phyloP scores from a whole-genome alignment of 192 early-diverging fungal species.

The Backusella liffmaniae region DNA sequence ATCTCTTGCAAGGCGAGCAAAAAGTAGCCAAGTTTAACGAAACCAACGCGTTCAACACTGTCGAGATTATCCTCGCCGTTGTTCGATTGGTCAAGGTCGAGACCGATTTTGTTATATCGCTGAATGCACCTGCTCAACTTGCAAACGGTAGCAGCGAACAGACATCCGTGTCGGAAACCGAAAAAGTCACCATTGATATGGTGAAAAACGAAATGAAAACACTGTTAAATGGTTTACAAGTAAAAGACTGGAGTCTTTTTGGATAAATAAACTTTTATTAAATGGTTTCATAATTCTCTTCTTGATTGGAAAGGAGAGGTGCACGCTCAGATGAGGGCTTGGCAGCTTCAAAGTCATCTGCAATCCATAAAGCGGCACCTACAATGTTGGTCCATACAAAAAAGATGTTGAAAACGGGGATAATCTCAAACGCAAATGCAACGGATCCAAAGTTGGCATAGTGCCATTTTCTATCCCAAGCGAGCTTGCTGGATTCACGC shows the following conservation, averaged over 20 bases:
- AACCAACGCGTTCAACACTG: constrained; percentile 51
- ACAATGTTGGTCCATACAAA: constrained; percentile 72
- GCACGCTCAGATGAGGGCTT: neutral
- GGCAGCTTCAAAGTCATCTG: constrained; percentile 45
- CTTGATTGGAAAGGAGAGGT: neutral
- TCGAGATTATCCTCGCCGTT: constrained; percentile 70
- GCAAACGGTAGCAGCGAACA: constrained; percentile 46
- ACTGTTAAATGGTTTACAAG: constrained; percentile 40
- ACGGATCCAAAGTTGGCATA: constrained; percentile 42
- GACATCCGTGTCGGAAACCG: constrained; percentile 15
- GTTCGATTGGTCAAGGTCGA: constrained; percentile 63
- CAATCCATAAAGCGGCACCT: constrained; percentile 62
- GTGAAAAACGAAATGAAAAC: constrained; percentile 44
- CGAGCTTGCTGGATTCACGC: constrained; percentile 32
- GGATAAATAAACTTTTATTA: constrained; percentile 21
- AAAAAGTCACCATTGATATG: constrained; percentile 30
- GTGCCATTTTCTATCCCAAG: constrained; percentile 33
- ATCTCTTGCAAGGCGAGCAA: constrained; percentile 65
- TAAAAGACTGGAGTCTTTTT: constrained; percentile 64
- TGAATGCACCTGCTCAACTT: constrained; percentile 67
- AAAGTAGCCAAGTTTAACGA: constrained; percentile 82
- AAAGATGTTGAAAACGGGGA: constrained; percentile 57
- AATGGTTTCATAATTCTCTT: neutral
- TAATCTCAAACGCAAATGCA: constrained; percentile 57
- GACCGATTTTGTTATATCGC: constrained; percentile 77